phyloP scores from a whole-genome alignment of 75 land plant species.

The Pseudotsuga menziesii region DNA sequence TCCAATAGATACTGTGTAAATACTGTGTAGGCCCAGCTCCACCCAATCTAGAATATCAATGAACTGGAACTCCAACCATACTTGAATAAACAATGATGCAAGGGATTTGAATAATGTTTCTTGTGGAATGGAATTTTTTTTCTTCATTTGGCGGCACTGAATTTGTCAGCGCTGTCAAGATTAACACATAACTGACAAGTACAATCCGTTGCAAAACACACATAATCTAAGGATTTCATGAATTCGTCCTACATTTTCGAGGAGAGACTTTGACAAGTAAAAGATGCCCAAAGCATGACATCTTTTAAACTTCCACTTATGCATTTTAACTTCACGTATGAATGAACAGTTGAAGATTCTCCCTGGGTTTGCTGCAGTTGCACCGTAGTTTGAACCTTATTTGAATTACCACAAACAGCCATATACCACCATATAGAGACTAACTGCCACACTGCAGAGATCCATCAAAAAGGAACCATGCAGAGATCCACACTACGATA shows the following conservation, averaged over 20 bases:
- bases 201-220: neutral
- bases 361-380: neutral
- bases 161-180: neutral
- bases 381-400: slow-evolving; percentile 5
- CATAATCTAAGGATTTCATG: neutral
- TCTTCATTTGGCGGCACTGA: neutral
- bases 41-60: too few relatives aligned
- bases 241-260: neutral
- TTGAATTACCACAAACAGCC: neutral
- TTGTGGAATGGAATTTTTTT: too few relatives aligned
- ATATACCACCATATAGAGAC: neutral
- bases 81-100: neutral
- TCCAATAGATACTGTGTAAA: too few relatives aligned
- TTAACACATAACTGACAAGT: neutral
- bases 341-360: neutral
- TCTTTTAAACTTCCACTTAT: too few relatives aligned
- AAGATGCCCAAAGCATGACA: too few relatives aligned
- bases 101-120: neutral
- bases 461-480: neutral
- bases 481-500: too few relatives aligned
- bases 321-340: neutral
- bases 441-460: neutral
- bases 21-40: too few relatives aligned
- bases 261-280: neutral
- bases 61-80: too few relatives aligned